A percentile compares a stretch with the other conserved stretches of the same genome.
Evolutionary conservation across 1,284 basidiomycete species (phyloP).

Genomic region (Apiotrichum laibachii): DNA sequence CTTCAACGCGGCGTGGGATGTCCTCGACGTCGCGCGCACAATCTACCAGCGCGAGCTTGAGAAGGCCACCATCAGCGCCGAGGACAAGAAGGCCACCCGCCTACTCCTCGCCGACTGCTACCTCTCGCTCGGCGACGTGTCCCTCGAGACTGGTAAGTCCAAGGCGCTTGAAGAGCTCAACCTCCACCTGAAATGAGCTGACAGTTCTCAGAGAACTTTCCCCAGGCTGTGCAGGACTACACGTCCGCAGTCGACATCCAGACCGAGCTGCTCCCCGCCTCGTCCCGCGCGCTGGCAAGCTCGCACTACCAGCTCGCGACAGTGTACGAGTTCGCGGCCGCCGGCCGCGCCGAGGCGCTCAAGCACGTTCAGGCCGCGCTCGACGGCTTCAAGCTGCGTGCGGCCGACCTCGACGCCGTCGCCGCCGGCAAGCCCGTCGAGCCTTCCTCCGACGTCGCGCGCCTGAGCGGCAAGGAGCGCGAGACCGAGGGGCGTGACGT

Average conservation of each 20-base stretch:
- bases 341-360: conserved; percentile 73
- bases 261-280: conserved; percentile 64
- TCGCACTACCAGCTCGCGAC: conserved; percentile 87
- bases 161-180: too few relatives aligned
- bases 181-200: too few relatives aligned
- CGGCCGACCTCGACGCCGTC: conserved; percentile 63
- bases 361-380: conserved; percentile 72
- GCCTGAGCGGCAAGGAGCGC: conserved; percentile 64
- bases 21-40: conserved; percentile 78
- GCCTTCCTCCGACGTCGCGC: conserved; percentile 28
- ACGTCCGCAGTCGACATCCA: conserved; percentile 70
- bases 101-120: conserved; percentile 80
- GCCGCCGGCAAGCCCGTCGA: conserved; percentile 37
- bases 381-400: conserved; percentile 67
- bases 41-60: conserved; percentile 67
- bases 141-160: conserved; percentile 74
- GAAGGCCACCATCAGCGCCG: conserved; percentile 11
- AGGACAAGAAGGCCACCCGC: conserved; percentile 46
- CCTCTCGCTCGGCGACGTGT: conserved; percentile 79
- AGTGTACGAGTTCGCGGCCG: conserved; percentile 73
- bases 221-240: conserved; percentile 82
- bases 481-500: conserved; percentile 75
- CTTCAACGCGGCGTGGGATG: conserved; percentile 92
- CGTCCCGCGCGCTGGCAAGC: conserved; percentile 81
- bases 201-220: conserved; percentile 72